phyloP scores from a whole-genome alignment of 768 basidiomycete species.

The Auriculariales sp. region DNA sequence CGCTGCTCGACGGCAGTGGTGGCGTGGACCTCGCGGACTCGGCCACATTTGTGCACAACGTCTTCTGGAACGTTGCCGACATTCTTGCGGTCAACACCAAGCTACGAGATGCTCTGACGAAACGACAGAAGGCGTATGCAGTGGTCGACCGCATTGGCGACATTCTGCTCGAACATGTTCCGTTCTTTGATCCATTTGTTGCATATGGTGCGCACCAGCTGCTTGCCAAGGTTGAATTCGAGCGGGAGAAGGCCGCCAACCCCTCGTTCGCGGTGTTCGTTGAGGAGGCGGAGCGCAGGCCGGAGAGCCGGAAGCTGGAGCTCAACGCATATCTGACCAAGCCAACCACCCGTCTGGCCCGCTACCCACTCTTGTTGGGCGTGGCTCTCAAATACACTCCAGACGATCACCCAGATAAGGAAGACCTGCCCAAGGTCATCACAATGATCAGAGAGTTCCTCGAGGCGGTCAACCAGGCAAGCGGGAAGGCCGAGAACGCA shows the following conservation, averaged over 20 bases:
- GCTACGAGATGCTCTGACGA: slow-evolving; percentile 85
- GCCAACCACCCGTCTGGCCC: slow-evolving; percentile 92
- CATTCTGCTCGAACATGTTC: slow-evolving; percentile 73
- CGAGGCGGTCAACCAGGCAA: slow-evolving; percentile 79
- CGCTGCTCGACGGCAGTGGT: too few relatives aligned
- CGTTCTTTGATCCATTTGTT: slow-evolving; percentile 85
- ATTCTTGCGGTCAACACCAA: slow-evolving; percentile 84
- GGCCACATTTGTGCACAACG: slow-evolving; percentile 72
- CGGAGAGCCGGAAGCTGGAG: slow-evolving; percentile 92
- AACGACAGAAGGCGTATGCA: slow-evolving; percentile 88
- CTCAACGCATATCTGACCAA: slow-evolving; percentile 96
- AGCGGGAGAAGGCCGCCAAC: slow-evolving; percentile 93
- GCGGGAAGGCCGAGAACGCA: slow-evolving; percentile 88
- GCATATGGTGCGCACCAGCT: slow-evolving; percentile 92
- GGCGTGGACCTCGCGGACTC: slow-evolving; percentile 61
- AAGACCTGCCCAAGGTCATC: slow-evolving; percentile 60
- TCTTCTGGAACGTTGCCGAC: slow-evolving; percentile 96
- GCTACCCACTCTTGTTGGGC: slow-evolving; percentile 86
- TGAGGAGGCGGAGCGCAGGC: slow-evolving; percentile 82
- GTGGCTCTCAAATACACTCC: slow-evolving; percentile 87
- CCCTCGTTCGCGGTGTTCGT: slow-evolving; percentile 89
- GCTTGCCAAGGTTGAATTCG: slow-evolving; percentile 98
- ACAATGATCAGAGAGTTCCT: slow-evolving; percentile 69
- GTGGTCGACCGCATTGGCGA: slow-evolving; percentile 89
- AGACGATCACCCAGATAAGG: slow-evolving; percentile 80